These are phyloP conservation scores for Juncus inflexus DNA, from an alignment of 176 grass and related monocot species.

Conservation along the genomic window DNA sequence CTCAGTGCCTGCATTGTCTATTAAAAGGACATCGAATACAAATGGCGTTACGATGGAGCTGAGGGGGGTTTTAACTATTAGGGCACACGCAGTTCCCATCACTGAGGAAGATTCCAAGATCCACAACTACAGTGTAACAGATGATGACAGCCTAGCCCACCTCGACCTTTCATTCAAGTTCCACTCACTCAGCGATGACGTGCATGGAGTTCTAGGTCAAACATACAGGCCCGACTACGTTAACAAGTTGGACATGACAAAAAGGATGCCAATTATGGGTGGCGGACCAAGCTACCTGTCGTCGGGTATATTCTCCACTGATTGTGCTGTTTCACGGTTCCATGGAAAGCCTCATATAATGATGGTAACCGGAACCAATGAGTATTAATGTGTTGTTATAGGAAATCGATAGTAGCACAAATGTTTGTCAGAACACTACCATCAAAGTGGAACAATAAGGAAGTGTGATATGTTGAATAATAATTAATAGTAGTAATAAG, in stretches of 20 bases:
- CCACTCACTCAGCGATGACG: conserved; percentile 24
- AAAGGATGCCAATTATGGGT: conserved; percentile 41
- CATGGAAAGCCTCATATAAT: not conserved
- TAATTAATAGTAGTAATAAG: too few species aligned
- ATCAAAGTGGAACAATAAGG: too few species aligned
- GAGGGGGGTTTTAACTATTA: conserved; percentile 26
- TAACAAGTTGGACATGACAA: conserved; percentile 30
- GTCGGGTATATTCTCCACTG: conserved; percentile 34
- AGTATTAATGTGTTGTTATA: not conserved
- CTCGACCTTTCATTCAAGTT: conserved; percentile 41
- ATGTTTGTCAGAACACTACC: too few species aligned
- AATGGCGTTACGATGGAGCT: conserved; percentile 28
- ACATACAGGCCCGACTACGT: conserved; percentile 43
- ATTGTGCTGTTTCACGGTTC: conserved; percentile 46
- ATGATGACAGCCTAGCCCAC: conserved; percentile 35
- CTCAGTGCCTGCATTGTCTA: conserved; percentile 2
- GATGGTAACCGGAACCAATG: conserved; percentile 20
- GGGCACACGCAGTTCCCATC: conserved; percentile 41
- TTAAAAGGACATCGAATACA: not conserved
- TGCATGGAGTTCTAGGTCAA: conserved; percentile 48
- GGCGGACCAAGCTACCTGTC: conserved; percentile 24
- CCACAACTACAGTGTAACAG: conserved; percentile 43
- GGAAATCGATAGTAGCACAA: too few species aligned
- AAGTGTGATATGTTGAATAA: too few species aligned
- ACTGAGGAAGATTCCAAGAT: conserved; percentile 40